Percentiles rank a stretch among this genome's conserved stretches.
These are phyloP conservation scores for Blastocystis sp. DNA, from an alignment of 352 stramenopile species.

Conservation along the genomic window DNA sequence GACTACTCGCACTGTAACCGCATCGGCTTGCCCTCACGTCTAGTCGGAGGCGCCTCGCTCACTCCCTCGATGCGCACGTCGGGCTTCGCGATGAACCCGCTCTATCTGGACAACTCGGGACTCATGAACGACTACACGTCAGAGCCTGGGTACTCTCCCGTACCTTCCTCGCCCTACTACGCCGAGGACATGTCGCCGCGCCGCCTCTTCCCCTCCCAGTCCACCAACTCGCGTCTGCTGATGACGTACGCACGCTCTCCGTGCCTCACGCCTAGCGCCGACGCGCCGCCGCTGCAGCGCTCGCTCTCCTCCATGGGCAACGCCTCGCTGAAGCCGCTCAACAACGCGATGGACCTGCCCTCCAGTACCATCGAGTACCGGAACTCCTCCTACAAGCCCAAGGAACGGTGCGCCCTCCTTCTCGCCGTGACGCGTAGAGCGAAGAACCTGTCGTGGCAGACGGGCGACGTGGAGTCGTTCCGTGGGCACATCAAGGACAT, in stretches of 20 bases:
- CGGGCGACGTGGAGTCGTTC: slow-evolving; percentile 53
- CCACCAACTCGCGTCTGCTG: background rate
- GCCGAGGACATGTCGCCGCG: slow-evolving; percentile 35
- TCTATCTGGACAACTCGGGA: slow-evolving; percentile 17
- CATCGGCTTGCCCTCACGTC: background rate
- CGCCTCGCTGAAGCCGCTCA: background rate
- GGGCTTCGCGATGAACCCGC: background rate
- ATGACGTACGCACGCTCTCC: background rate
- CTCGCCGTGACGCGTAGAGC: background rate
- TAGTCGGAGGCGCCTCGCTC: slow-evolving; percentile 8
- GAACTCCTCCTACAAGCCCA: slow-evolving; percentile 30
- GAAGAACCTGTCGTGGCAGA: slow-evolving; percentile 47
- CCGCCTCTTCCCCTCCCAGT: background rate
- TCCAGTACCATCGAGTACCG: background rate
- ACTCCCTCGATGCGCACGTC: slow-evolving; percentile 7
- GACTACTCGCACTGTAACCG: background rate
- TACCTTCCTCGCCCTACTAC: slow-evolving; percentile 25
- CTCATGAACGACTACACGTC: slow-evolving; percentile 50
- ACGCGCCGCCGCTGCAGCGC: slow-evolving; percentile 36
- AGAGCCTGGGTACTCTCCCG: slow-evolving; percentile 45
- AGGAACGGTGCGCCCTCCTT: background rate
- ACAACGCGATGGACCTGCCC: background rate
- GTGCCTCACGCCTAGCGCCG: background rate
- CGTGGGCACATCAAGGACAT: slow-evolving; percentile 76
- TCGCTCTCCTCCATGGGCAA: slow-evolving; percentile 5